Evolutionary conservation across 768 basidiomycete species (phyloP).

Genomic region (Amanita brunnescens): DNA sequence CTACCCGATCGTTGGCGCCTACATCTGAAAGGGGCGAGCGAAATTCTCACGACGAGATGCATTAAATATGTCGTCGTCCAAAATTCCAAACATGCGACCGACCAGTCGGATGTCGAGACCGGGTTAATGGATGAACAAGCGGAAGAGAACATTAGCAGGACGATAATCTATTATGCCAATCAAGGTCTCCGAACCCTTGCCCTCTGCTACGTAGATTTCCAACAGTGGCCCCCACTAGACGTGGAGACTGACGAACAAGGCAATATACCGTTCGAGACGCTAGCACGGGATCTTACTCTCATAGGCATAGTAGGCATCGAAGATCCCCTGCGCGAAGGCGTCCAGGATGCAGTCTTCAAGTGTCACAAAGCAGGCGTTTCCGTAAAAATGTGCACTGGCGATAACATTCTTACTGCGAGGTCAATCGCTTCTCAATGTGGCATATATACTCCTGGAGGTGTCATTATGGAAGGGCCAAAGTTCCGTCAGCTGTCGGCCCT

Average conservation of each 20-base stretch:
- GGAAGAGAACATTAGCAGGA: conserved; percentile 77
- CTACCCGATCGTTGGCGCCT: conserved; percentile 48
- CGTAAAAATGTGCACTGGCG: conserved; percentile 98
- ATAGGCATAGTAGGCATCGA: conserved; percentile 93
- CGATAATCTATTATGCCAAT: conserved; percentile 97
- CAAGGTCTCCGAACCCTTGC: conserved; percentile 93
- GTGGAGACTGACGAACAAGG: conserved; percentile 30
- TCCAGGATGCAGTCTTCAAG: conserved; percentile 79
- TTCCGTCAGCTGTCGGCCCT: conserved; percentile 70
- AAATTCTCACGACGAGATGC: conserved; percentile 81
- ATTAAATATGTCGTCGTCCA: conserved; percentile 63
- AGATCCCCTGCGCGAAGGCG: conserved; percentile 88
- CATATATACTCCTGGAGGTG: conserved; percentile 86
- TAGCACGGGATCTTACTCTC: conserved; percentile 70
- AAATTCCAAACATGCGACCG: conserved; percentile 5
- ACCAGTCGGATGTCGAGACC: conserved; percentile 38
- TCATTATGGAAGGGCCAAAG: conserved; percentile 96
- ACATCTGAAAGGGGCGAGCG: conserved; percentile 89
- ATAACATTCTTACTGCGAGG: conserved; percentile 92
- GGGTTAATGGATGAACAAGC: conserved; percentile 55
- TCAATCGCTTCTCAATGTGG: conserved; percentile 96
- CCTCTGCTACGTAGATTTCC: conserved; percentile 84
- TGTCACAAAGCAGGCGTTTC: conserved; percentile 85
- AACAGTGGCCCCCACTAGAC: conserved; percentile 72
- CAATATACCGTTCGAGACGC: conserved; percentile 58